Conservation (phyloP, 257 asterid species). For the Handroanthus guayacan region DNA sequence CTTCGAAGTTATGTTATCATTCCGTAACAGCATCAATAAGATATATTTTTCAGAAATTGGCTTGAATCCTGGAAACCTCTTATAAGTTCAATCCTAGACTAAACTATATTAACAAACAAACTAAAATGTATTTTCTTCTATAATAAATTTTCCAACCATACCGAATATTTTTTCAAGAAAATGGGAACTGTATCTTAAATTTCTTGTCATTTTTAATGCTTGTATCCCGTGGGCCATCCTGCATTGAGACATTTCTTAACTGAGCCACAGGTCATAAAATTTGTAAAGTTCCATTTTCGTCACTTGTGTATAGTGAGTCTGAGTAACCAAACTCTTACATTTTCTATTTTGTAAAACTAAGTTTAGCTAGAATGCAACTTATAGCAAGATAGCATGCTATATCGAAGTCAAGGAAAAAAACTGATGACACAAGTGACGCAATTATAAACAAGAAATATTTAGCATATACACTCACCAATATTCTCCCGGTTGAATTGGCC, state of each 20-base stretch:
- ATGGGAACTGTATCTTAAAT: conserved; percentile 17
- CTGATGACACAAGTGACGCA: conserved; percentile 15
- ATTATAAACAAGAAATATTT: conserved; percentile 19
- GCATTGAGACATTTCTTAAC: background rate
- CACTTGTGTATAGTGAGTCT: background rate
- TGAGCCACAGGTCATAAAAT: background rate
- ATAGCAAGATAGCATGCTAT: background rate
- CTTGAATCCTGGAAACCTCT: background rate
- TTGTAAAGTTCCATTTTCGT: background rate
- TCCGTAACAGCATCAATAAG: background rate
- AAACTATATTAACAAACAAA: background rate
- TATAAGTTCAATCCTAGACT: background rate
- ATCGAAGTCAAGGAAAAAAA: background rate
- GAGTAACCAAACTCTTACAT: background rate
- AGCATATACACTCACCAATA: conserved; percentile 71
- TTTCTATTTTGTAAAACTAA: background rate
- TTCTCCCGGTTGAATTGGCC: conserved; percentile 88
- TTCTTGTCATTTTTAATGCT: conserved; percentile 10
- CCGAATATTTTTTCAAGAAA: background rate
- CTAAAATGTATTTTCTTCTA: background rate
- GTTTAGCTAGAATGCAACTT: conserved; percentile 2
- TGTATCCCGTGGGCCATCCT: background rate
- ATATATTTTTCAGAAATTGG: background rate
- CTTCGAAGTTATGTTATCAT: background rate
- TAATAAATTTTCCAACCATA: background rate